Conservation (phyloP, 192 early-diverging fungal species). For the Podila clonocystis region DNA sequence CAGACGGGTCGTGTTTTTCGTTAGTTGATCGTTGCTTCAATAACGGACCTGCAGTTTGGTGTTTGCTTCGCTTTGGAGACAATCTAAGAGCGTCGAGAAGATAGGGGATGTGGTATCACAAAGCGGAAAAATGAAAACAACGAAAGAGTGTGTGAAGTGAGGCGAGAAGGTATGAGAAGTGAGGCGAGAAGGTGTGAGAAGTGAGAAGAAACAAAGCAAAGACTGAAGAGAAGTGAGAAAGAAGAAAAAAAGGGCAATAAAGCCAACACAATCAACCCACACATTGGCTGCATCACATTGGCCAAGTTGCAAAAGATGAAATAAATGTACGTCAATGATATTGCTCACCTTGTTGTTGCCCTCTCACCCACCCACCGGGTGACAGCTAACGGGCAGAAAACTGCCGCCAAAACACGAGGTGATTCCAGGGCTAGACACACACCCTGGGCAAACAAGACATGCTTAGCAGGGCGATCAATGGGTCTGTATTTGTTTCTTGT, state of each 20-base stretch:
- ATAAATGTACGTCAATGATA: too few species aligned
- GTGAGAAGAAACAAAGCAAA: background rate
- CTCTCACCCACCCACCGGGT: too few species aligned
- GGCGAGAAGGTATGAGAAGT: background rate
- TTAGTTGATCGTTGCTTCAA: too few species aligned
- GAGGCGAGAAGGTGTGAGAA: background rate
- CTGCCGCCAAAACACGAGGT: too few species aligned
- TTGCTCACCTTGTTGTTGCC: too few species aligned
- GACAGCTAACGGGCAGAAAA: too few species aligned
- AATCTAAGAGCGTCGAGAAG: background rate
- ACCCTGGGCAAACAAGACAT: background rate
- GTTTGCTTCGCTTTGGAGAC: too few species aligned
- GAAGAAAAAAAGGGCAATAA: background rate
- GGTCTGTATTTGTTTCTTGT: background rate
- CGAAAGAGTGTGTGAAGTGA: background rate
- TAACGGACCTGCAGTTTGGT: too few species aligned
- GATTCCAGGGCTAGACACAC: too few species aligned
- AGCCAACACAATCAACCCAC: background rate
- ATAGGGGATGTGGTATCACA: background rate
- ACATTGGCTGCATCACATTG: slow-evolving; percentile 1
- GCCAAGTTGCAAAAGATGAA: slow-evolving; percentile 3
- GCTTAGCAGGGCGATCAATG: background rate
- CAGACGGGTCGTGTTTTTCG: too few species aligned
- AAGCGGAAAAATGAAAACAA: background rate
- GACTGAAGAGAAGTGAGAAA: background rate